Conservation (phyloP, 2,329 filamentous ascomycete species). For the Monosporascus cannonballus region DNA sequence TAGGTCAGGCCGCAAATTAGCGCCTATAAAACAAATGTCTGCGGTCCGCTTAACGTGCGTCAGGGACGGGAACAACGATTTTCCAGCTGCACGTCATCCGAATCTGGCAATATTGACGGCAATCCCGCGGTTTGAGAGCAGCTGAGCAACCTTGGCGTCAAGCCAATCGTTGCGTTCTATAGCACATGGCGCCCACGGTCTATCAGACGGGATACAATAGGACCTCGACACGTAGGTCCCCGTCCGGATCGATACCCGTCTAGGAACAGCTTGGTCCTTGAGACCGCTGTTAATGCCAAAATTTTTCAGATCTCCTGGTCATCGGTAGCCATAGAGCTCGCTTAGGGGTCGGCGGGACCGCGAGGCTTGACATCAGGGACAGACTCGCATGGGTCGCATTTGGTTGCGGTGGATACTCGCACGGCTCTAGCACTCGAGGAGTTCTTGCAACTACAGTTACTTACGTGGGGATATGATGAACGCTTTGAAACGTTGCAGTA, state of each 20-base stretch:
- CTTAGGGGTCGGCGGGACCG: too few relatives aligned
- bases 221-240: neutral
- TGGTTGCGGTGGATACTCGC: too few relatives aligned
- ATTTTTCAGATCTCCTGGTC: too few relatives aligned
- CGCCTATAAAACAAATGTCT: too few relatives aligned
- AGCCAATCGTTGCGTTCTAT: neutral
- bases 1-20: neutral
- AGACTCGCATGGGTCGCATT: too few relatives aligned
- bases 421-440: too few relatives aligned
- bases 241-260: neutral
- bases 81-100: constrained; percentile 12
- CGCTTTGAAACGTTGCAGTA: too few relatives aligned
- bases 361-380: too few relatives aligned
- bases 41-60: neutral
- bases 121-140: constrained; percentile 18
- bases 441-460: too few relatives aligned
- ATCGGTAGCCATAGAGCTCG: too few relatives aligned
- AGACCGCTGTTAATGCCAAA: neutral
- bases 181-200: neutral
- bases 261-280: neutral
- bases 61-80: constrained; percentile 6
- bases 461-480: too few relatives aligned
- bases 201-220: neutral
- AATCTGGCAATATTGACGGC: constrained; percentile 15
- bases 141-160: constrained; percentile 16